Evolutionary conservation across 768 basidiomycete species (phyloP), one percentile per base, ranked within the genome.

Genomic region (Kwoniella heveanensis): DNA sequence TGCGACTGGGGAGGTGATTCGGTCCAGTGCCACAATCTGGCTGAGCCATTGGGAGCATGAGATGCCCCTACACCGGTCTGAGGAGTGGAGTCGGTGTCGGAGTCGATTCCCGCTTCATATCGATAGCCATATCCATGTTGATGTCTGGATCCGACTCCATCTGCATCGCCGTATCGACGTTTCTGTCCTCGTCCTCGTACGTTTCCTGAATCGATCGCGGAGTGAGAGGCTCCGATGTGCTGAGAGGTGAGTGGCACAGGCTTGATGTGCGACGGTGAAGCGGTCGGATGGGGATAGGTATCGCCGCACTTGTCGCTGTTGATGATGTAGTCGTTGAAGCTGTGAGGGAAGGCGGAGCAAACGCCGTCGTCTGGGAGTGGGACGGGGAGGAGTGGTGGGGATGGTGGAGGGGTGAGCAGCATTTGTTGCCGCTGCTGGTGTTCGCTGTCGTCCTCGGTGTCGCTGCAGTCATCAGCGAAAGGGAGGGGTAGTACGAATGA

Each of bases 191-290:
- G 9, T 17, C 39, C 39, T 44, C 39, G 39, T 44, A 44, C 17
- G 39, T 10, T 44, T 44, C 10, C 39, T 44, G 39, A 4, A 62
- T 39, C 24, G 60, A 62, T 21, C 24, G 9, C 12, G 62, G 62
- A 5, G 62, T 64, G 22, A 64, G 22, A 24, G 62, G 62, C 22
- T 50, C 62, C 49, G 32, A 57, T 22, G 49, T 56, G 19, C 62
- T 64, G 19, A 64, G 55, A 12, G 62, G 62, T 13, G 62, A 64
- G 37, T 64, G 62, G 15, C 54, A 63, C 1, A 64, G n/a, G 36
- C 62, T 64, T 29, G 32, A 37, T 15, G 27, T 51, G 24, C 62
- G 47, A 22, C 37, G 44, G 25, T 56, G 62, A 7, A 56, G 36
- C 19, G 62, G 36, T 29, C 25, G 27, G 24, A 55, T 36, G 30